Base-by-base conservation (phyloP, 441 rosid species). In the Hura crepitans region DNA sequence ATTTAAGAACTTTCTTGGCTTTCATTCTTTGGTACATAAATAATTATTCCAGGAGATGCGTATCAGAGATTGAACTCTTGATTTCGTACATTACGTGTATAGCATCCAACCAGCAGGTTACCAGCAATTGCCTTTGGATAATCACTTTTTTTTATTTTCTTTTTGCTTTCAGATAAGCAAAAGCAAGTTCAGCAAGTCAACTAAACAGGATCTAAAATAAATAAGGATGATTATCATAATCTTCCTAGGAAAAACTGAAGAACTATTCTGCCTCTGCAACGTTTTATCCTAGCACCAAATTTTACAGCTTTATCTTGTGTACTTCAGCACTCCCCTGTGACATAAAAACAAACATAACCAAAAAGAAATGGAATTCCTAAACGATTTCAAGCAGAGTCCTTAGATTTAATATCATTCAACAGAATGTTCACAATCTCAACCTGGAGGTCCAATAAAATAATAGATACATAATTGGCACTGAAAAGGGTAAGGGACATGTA, bases 351-450 rank as follows among this genome's bases (percentile, higher is more conserved):
- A 35, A 8, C 1, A 2, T 35, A 2, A 35, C 39, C 39, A 35
- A 35, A 35, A 2, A 35, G 7, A 35, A 35, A 2, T 5, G 39
- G 1, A 35, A 35, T 35, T 35, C 39, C 39, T 4, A 35, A 5
- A 35, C 2, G 39, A 8, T 35, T 35, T 35, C 39, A 35, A 28
- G 28, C 15, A 25, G 17, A 71, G 43, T 58, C 46, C 37, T 46
- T 22, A 51, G 37, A 35, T 18, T 54, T n/a, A 49, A 89, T 68
- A 86, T 80, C 84, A 43, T 86, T 87, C 91, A 42, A 23, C 20
- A 66, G 23, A 23, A 10, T 39, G 51, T 67, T 22, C 70, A 35
- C 25, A 45, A 45, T 33, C 65, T 92, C 77, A 95, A 82, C 17
- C 33, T 39, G 11, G 14, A 54, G 23, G 5, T 65, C 58, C 17